A percentile compares a stretch with the other conserved stretches of the same genome.
Evolutionary conservation across 208 protist genomes (phyloP).

Genomic region (Herpetomonas samuelpessoai): DNA sequence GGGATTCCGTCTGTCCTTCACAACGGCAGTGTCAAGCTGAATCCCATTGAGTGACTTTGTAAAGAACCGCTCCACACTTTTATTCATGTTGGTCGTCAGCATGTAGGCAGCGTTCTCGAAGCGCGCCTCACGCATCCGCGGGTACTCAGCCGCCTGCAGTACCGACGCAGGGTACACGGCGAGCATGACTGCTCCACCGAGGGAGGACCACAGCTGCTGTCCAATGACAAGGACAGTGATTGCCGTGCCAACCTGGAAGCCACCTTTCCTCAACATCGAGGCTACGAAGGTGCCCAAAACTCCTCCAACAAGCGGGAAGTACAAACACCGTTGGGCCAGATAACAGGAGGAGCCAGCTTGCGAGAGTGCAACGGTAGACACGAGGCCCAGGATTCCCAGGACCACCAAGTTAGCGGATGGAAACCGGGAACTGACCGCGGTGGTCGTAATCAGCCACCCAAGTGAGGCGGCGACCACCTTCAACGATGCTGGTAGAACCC

Average conservation of each 20-base stretch:
- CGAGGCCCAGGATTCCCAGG: conserved; percentile 21
- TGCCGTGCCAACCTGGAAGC: too few species aligned
- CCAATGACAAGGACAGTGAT: conserved; percentile 6
- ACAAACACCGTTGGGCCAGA: conserved; percentile 14
- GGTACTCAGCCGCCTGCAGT: conserved; percentile 35
- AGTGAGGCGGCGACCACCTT: conserved; percentile 20
- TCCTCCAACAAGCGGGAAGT: conserved; percentile 8
- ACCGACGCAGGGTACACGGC: conserved; percentile 58
- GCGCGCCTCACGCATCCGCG: conserved; percentile 26
- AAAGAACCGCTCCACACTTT: conserved; percentile 20
- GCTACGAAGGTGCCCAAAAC: background rate
- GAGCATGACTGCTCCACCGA: conserved; percentile 45
- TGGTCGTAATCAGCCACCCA: conserved; percentile 31
- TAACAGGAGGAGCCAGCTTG: background rate
- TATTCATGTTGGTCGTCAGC: conserved; percentile 16
- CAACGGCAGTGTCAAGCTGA: conserved; percentile 44
- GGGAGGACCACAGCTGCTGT: conserved; percentile 42
- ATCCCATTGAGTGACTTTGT: conserved; percentile 17
- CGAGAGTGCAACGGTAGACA: conserved; percentile 19
- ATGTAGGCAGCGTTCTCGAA: conserved; percentile 13
- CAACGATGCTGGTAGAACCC: conserved; percentile 15
- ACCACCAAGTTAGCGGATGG: conserved; percentile 16
- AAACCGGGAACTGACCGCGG: conserved; percentile 21
- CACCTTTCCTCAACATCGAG: too few species aligned
- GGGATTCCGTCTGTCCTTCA: conserved; percentile 21